These are phyloP conservation scores for Papiliotrema terrestris DNA, from an alignment of 1,284 basidiomycete species.

Conservation along the genomic window DNA sequence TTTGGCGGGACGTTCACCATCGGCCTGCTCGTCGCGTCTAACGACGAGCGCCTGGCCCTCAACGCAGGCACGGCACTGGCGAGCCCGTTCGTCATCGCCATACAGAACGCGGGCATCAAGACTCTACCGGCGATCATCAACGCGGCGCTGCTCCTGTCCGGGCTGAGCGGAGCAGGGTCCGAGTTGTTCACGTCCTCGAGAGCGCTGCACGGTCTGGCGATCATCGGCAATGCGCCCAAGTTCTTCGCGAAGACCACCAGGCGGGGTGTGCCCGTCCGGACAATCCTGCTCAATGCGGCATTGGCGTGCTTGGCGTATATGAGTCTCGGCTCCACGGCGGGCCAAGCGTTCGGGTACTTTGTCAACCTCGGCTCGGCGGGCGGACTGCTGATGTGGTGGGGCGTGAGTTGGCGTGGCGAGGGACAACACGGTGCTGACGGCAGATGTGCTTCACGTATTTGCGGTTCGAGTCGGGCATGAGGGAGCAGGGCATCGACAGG, in stretches of 20 bases:
- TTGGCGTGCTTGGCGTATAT: slow-evolving; percentile 59
- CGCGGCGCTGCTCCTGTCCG: slow-evolving; percentile 62
- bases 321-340: slow-evolving; percentile 60
- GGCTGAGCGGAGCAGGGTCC: slow-evolving; percentile 57
- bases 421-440: not conserved
- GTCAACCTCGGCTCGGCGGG: slow-evolving; percentile 55
- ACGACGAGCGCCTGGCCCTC: slow-evolving; percentile 59
- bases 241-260: slow-evolving; percentile 59
- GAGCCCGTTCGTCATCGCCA: slow-evolving; percentile 78
- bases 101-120: slow-evolving; percentile 66
- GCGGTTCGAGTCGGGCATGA: not conserved
- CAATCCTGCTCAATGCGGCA: slow-evolving; percentile 63
- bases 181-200: slow-evolving; percentile 57
- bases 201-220: slow-evolving; percentile 55
- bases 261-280: slow-evolving; percentile 70
- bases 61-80: slow-evolving; percentile 60
- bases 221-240: slow-evolving; percentile 39
- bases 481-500: not conserved
- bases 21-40: slow-evolving; percentile 71
- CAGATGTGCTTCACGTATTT: not conserved
- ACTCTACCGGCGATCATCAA: slow-evolving; percentile 62
- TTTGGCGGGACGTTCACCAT: slow-evolving; percentile 61
- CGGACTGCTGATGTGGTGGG: not conserved
- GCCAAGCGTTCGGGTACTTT: slow-evolving; percentile 72
- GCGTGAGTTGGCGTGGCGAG: not conserved